Percentiles rank a stretch among this genome's conserved stretches.
Conservation (phyloP, 768 basidiomycete genomes). For the Serpula lacrymans region DNA sequence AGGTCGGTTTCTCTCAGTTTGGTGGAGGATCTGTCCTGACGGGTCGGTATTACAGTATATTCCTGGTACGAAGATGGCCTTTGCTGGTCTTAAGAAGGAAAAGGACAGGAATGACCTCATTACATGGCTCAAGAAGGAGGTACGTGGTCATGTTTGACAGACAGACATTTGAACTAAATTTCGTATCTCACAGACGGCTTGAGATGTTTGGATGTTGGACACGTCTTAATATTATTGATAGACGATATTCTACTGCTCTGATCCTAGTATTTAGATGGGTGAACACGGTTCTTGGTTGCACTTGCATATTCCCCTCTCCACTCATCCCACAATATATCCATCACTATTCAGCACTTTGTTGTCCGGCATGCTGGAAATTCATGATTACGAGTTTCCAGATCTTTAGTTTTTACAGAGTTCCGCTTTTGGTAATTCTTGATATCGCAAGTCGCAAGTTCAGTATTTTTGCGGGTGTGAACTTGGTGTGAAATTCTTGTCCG, state of each 20-base stretch:
- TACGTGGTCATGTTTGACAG: conserved; percentile 32
- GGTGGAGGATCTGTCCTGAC: no score
- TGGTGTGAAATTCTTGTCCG: no score
- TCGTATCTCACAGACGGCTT: conserved; percentile 20
- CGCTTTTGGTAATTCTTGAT: no score
- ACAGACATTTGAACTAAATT: conserved; percentile 1
- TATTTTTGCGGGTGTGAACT: no score
- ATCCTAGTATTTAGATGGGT: conserved; percentile 36
- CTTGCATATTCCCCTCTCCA: conserved; percentile 22
- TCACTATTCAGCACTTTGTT: neutral
- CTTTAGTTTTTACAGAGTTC: no score
- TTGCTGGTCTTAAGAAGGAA: conserved; percentile 97
- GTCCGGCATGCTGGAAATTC: no score
- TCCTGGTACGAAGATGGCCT: conserved; percentile 98
- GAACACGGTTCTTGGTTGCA: conserved; percentile 10
- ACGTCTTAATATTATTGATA: conserved; percentile 9
- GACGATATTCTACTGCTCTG: conserved; percentile 18
- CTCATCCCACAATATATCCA: conserved; percentile 21
- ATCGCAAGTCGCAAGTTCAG: no score
- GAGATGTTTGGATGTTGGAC: conserved; percentile 18
- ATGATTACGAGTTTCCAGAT: no score
- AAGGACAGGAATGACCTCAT: conserved; percentile 96
- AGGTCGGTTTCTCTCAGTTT: conserved; percentile 57
- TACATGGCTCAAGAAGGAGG: conserved; percentile 73
- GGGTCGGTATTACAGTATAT: no score